Evolutionary conservation across 768 basidiomycete genomes (phyloP).

Genomic region (Tulasnella sp.): DNA sequence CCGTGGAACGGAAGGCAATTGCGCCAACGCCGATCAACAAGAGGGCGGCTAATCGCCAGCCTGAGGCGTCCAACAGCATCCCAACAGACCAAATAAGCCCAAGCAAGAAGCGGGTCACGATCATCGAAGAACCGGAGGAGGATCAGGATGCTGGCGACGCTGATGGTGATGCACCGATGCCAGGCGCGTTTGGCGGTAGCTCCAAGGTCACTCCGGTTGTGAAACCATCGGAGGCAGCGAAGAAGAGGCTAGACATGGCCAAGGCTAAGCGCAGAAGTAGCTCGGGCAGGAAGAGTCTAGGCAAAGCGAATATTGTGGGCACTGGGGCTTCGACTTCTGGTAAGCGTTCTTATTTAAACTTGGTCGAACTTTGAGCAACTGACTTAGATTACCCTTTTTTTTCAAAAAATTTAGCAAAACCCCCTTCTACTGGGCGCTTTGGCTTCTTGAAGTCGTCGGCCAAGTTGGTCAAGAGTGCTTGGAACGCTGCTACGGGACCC

Average conservation of each 20-base stretch:
- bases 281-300: constrained; percentile 10
- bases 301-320: constrained; percentile 14
- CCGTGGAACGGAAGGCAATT: not conserved
- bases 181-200: not conserved
- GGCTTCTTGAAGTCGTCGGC: constrained; percentile 18
- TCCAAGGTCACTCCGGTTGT: not conserved
- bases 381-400: not conserved
- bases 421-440: constrained; percentile 1
- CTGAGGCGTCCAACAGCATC: not conserved
- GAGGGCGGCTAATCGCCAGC: not conserved
- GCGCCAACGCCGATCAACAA: not conserved
- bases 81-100: not conserved
- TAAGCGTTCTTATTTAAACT: not conserved
- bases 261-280: constrained; percentile 13
- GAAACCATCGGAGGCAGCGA: not conserved
- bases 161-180: not conserved
- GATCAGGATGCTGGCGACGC: not conserved
- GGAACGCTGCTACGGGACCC: constrained; percentile 5
- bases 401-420: not conserved
- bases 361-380: not conserved
- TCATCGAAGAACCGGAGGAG: not conserved
- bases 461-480: constrained; percentile 17
- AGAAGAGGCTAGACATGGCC: constrained; percentile 13
- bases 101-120: constrained; percentile 6
- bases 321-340: not conserved